Evolutionary conservation across 805 yeast genomes (phyloP).

Genomic region (Barnettozyma wickerhamii): DNA sequence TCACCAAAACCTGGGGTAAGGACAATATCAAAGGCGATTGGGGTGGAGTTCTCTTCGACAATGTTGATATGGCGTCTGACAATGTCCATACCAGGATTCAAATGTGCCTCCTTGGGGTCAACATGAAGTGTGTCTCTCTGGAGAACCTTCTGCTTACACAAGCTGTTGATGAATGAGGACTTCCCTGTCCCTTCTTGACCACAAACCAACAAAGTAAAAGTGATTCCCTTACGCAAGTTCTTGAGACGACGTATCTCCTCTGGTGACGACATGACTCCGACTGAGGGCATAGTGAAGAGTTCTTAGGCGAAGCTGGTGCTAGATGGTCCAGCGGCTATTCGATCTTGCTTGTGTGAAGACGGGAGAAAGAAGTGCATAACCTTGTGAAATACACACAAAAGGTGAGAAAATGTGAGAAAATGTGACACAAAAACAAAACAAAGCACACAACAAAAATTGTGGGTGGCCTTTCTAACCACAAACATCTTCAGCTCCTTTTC

Average conservation of each 20-base stretch:
- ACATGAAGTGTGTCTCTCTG: constrained; percentile 18
- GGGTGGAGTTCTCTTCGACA: constrained; percentile 51
- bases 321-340: not conserved
- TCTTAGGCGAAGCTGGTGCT: no score
- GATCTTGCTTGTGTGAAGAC: not conserved
- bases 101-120: constrained; percentile 32
- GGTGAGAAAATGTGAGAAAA: no score
- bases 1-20: constrained; percentile 81
- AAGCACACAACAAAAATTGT: not conserved
- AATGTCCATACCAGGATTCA: constrained; percentile 35
- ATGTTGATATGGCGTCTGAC: constrained; percentile 49
- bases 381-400: no score
- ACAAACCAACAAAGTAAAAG: constrained; percentile 62
- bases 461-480: not conserved
- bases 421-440: not conserved
- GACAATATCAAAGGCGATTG: constrained; percentile 51
- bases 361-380: no score
- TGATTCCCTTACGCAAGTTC: constrained; percentile 57
- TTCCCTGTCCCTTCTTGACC: constrained; percentile 77
- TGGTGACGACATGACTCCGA: constrained; percentile 17
- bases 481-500: not conserved
- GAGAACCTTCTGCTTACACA: constrained; percentile 49
- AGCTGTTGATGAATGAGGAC: constrained; percentile 64
- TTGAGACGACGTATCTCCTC: constrained; percentile 51
- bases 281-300: not conserved